These are phyloP conservation scores for Croton laevigatus DNA, from an alignment of 441 rosid species.

Conservation along the genomic window DNA sequence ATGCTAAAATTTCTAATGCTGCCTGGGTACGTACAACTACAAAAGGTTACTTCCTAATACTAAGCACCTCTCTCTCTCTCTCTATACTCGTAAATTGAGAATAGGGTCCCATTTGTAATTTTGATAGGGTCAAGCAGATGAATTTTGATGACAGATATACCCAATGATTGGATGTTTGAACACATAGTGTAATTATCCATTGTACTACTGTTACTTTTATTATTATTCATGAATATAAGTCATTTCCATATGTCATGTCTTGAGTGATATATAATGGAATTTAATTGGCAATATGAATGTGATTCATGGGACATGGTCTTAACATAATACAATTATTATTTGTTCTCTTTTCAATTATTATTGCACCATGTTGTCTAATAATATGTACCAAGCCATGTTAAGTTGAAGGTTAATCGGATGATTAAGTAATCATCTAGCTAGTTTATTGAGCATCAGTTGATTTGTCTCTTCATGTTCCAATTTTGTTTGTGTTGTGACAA, in stretches of 20 bases:
- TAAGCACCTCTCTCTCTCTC: too few species aligned
- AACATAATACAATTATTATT: not conserved
- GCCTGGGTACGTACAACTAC: constrained; percentile 19
- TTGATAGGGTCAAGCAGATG: not conserved
- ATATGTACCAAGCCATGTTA: not conserved
- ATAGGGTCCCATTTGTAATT: constrained; percentile 14
- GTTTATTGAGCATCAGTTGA: not conserved
- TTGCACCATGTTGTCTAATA: not conserved
- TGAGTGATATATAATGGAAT: too few species aligned
- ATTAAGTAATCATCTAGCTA: too few species aligned
- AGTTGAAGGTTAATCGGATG: not conserved
- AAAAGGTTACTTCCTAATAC: not conserved
- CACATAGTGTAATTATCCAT: constrained; percentile 2
- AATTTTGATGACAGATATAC: constrained; percentile 18
- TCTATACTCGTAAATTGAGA: not conserved
- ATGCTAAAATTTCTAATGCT: not conserved
- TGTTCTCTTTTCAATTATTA: not conserved
- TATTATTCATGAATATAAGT: too few species aligned
- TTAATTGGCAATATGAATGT: too few species aligned
- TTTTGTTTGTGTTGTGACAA: not conserved
- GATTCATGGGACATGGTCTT: too few species aligned
- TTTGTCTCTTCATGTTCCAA: not conserved
- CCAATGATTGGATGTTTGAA: constrained; percentile 28
- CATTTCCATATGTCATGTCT: not conserved
- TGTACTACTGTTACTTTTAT: too few species aligned